Evolutionary conservation across 345 rosid genomes (phyloP).

Genomic region (Geranium rotundifolium): DNA sequence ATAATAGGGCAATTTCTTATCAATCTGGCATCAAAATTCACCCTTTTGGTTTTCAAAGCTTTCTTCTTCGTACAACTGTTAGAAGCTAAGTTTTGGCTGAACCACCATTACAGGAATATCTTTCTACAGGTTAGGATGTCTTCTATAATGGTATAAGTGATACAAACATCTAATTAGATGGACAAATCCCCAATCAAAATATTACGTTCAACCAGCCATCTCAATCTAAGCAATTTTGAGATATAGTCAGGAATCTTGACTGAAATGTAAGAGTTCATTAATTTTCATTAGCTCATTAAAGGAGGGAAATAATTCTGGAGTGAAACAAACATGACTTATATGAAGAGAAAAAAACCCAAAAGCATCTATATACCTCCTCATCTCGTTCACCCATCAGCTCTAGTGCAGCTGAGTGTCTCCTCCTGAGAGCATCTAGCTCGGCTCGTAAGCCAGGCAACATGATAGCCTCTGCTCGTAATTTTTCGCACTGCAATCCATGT

Average conservation of each 20-base stretch:
- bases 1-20: not conserved
- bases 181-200: too few relatives aligned
- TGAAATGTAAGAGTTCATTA: not conserved
- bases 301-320: not conserved
- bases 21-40: not conserved
- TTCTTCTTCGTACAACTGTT: not conserved
- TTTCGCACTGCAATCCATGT: constrained; percentile 62
- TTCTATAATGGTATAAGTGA: not conserved
- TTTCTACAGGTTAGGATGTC: not conserved
- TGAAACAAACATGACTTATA: not conserved
- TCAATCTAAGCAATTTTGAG: not conserved
- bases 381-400: constrained; percentile 99
- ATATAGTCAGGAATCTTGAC: not conserved
- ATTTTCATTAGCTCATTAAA: not conserved
- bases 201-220: not conserved
- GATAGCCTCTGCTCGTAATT: constrained; percentile 59
- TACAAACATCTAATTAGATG: not conserved
- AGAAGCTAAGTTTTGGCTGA: not conserved
- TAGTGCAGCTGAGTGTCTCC: constrained; percentile 89
- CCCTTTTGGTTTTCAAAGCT: not conserved
- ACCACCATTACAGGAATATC: not conserved
- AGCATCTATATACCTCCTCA: constrained; percentile 67
- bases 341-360: not conserved
- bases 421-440: constrained; percentile 86
- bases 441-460: constrained; percentile 69